Evolutionary conservation across 257 asterid species (phyloP).

Genomic region (Misopates orontium): DNA sequence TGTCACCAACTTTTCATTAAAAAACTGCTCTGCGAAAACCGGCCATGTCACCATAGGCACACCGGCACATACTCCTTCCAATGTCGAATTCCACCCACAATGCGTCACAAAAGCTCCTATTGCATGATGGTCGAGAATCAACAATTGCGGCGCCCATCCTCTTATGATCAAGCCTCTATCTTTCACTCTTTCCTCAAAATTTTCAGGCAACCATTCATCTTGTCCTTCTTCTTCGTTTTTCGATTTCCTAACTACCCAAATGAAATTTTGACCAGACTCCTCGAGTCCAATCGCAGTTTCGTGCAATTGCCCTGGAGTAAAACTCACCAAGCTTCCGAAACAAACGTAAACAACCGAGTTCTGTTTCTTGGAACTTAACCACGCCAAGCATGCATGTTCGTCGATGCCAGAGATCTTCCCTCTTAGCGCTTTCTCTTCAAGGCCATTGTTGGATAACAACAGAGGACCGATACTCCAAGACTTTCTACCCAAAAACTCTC

Average conservation of each 20-base stretch:
- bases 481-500: constrained; percentile 32
- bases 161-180: constrained; percentile 55
- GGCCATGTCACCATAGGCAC: constrained; percentile 65
- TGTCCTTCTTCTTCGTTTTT: constrained; percentile 25
- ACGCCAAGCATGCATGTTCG: constrained; percentile 31
- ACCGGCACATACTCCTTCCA: constrained; percentile 49
- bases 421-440: constrained; percentile 21
- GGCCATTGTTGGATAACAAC: constrained; percentile 19
- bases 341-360: constrained; percentile 44
- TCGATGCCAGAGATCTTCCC: constrained; percentile 34
- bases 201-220: constrained; percentile 49
- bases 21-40: constrained; percentile 47
- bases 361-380: constrained; percentile 37
- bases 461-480: constrained; percentile 56
- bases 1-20: constrained; percentile 46
- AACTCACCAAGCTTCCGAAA: constrained; percentile 39
- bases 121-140: constrained; percentile 44
- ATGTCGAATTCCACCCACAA: constrained; percentile 58
- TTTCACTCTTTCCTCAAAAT: constrained; percentile 49
- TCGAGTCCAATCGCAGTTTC: constrained; percentile 57
- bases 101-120: constrained; percentile 49
- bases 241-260: constrained; percentile 58
- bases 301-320: constrained; percentile 7
- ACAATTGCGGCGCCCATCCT: constrained; percentile 30
- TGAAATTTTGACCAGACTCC: constrained; percentile 51